Evolutionary conservation across 805 yeast genomes (phyloP).

Genomic region (Torulaspora maleeae): DNA sequence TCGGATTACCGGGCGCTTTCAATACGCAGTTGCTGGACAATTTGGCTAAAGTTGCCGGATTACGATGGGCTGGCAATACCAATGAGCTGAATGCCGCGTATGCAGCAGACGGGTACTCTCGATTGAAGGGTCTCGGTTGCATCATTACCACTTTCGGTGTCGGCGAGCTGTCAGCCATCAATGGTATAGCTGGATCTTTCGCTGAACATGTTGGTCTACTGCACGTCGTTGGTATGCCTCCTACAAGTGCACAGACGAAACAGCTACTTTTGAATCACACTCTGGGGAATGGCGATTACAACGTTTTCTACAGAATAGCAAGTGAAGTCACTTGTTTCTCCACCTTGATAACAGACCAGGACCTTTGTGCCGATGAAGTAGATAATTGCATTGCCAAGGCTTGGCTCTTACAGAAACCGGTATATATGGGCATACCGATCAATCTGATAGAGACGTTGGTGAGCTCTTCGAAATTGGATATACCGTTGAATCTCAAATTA

Average conservation of each 20-base stretch:
- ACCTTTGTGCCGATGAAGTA: slow-evolving; percentile 51
- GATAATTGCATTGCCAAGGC: slow-evolving; percentile 43
- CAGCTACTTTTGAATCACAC: slow-evolving; percentile 36
- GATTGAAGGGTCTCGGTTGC: slow-evolving; percentile 40
- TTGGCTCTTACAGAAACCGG: slow-evolving; percentile 57
- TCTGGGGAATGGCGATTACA: slow-evolving; percentile 38
- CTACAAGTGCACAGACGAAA: slow-evolving; percentile 35
- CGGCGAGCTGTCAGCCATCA: slow-evolving; percentile 81
- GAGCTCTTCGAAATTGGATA: slow-evolving; percentile 35
- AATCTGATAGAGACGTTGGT: slow-evolving; percentile 48
- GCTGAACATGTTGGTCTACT: slow-evolving; percentile 78
- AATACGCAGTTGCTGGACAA: slow-evolving; percentile 63
- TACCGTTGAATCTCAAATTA: slow-evolving; percentile 31
- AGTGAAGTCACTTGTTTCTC: slow-evolving; percentile 48
- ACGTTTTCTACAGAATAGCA: slow-evolving; percentile 48
- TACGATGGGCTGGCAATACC: slow-evolving; percentile 77
- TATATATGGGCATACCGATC: slow-evolving; percentile 63
- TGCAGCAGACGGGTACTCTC: slow-evolving; percentile 85
- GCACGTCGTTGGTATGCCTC: slow-evolving; percentile 80
- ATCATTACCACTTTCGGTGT: slow-evolving; percentile 70
- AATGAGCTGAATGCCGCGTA: slow-evolving; percentile 89
- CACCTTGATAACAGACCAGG: slow-evolving; percentile 51
- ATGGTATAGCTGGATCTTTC: slow-evolving; percentile 78
- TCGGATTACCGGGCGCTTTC: slow-evolving; percentile 76
- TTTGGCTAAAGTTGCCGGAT: slow-evolving; percentile 44